phyloP scores from a whole-genome alignment of 352 stramenopile genomes.

The Phytophthora meadii region DNA sequence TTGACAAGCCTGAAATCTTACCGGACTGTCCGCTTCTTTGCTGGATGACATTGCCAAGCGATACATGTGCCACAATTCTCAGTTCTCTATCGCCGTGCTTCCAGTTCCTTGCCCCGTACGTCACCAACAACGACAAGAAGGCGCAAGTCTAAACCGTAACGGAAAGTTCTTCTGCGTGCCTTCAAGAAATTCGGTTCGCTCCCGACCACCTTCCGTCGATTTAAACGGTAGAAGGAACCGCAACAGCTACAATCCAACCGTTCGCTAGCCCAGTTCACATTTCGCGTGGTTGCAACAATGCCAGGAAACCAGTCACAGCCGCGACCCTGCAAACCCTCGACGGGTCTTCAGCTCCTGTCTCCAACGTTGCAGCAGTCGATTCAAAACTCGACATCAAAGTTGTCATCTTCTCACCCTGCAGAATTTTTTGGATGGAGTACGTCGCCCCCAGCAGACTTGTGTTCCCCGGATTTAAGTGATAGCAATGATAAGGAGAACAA shows the following conservation, averaged over 20 bases:
- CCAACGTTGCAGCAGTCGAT: slow-evolving; percentile 45
- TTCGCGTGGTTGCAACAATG: slow-evolving; percentile 17
- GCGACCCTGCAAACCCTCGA: slow-evolving; percentile 1
- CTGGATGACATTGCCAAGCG: background rate
- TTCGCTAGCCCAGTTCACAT: slow-evolving; percentile 11
- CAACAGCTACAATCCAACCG: background rate
- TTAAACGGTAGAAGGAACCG: slow-evolving; percentile 16
- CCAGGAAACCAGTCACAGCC: slow-evolving; percentile 15
- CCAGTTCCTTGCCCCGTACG: background rate
- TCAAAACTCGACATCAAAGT: slow-evolving; percentile 11
- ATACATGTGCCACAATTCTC: background rate
- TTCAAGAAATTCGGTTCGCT: slow-evolving; percentile 13
- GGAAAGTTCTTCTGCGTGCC: slow-evolving; percentile 15
- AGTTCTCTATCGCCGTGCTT: slow-evolving; percentile 13
- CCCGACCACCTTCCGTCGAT: slow-evolving; percentile 14
- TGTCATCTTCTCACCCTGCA: slow-evolving; percentile 8
- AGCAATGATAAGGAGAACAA: slow-evolving; percentile 5
- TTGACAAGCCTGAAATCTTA: slow-evolving; percentile 28
- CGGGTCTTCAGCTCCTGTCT: slow-evolving; percentile 44
- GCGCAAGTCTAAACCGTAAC: slow-evolving; percentile 15
- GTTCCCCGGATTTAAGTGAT: background rate
- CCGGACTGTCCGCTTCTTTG: background rate
- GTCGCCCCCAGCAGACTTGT: slow-evolving; percentile 5
- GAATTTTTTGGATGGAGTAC: slow-evolving; percentile 34
- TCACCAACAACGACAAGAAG: slow-evolving; percentile 2